These are phyloP conservation scores for Triglochin maritima DNA, from an alignment of 106 monocot genomes.

Conservation along the genomic window DNA sequence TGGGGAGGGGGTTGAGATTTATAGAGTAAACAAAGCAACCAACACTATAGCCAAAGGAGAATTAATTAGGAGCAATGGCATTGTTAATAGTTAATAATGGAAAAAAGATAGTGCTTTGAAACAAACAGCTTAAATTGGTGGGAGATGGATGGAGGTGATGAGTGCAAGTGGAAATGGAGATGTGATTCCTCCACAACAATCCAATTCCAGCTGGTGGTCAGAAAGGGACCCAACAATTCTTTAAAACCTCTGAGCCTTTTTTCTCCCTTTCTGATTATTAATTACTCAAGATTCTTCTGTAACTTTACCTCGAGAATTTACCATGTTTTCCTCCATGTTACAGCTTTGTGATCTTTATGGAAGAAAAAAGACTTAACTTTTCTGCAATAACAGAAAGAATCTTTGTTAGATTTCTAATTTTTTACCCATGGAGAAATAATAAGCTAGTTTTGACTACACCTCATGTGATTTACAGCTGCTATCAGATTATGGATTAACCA, in stretches of 20 bases:
- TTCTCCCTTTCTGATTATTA: neutral
- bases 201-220: neutral
- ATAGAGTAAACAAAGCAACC: conserved; percentile 1
- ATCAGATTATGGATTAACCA: no score
- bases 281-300: no score
- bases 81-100: neutral
- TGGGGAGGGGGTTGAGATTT: neutral
- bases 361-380: no score
- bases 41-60: neutral
- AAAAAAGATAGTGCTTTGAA: conserved; percentile 1
- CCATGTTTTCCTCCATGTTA: neutral
- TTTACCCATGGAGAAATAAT: no score
- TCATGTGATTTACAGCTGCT: no score
- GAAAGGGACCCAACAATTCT: neutral
- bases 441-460: no score
- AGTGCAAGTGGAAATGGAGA: neutral
- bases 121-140: neutral
- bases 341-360: no score
- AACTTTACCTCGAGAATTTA: no score
- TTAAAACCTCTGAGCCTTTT: neutral
- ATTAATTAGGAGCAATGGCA: neutral
- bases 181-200: neutral
- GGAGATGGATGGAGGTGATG: neutral
- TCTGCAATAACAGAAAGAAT: no score
- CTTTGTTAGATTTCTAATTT: no score